A percentile compares a stretch with the other conserved stretches of the same genome.
Evolutionary conservation across 1,284 basidiomycete genomes (phyloP).

Genomic region (Melampsora americana): DNA sequence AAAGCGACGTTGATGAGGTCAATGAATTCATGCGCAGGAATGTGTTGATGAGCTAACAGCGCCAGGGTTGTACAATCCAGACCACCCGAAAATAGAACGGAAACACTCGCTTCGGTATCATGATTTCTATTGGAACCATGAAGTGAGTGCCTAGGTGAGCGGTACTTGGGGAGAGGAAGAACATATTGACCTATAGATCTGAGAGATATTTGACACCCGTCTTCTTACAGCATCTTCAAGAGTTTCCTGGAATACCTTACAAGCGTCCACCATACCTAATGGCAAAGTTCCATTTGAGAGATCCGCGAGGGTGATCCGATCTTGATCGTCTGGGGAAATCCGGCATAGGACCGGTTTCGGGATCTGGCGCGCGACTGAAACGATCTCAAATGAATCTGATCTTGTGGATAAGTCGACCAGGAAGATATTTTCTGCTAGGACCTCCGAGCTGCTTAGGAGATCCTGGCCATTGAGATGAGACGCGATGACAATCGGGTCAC

Average conservation of each 20-base stretch:
- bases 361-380: background rate
- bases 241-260: background rate
- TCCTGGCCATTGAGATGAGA: slow-evolving; percentile 41
- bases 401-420: background rate
- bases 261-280: background rate
- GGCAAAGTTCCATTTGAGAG: background rate
- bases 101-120: slow-evolving; percentile 62
- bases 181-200: slow-evolving; percentile 15
- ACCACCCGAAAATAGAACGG: slow-evolving; percentile 90
- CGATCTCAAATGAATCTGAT: slow-evolving; percentile 4
- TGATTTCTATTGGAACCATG: slow-evolving; percentile 14
- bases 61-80: slow-evolving; percentile 86
- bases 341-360: slow-evolving; percentile 8
- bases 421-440: slow-evolving; percentile 17
- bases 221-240: background rate
- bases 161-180: background rate
- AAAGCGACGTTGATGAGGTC: slow-evolving; percentile 95
- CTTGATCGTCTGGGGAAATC: slow-evolving; percentile 11
- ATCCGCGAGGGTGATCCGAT: background rate
- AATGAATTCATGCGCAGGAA: slow-evolving; percentile 73
- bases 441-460: background rate
- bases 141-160: background rate
- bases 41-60: slow-evolving; percentile 72
- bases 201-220: slow-evolving; percentile 10
- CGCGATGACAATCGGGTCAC: slow-evolving; percentile 1